A percentile compares a stretch with the other conserved stretches of the same genome.
phyloP scores from a whole-genome alignment of 805 yeast species.

The Barnettozyma botsteinii region DNA sequence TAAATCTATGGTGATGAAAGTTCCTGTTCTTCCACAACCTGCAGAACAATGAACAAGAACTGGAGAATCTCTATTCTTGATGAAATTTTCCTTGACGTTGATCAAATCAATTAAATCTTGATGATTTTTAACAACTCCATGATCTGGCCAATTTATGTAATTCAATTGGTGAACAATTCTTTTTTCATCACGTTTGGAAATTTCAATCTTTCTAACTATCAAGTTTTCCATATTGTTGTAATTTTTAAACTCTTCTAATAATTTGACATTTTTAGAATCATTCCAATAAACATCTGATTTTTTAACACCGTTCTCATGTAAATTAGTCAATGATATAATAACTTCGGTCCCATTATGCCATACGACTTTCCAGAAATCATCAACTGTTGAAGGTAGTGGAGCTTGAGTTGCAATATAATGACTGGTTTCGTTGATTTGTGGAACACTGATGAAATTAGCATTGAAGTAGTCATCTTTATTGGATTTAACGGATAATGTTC shows the following conservation, averaged over 20 bases:
- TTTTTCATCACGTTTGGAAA: conserved; percentile 20
- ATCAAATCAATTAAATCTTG: conserved; percentile 27
- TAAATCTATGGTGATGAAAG: conserved; percentile 64
- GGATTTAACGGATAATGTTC: conserved; percentile 1
- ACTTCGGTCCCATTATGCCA: conserved; percentile 59
- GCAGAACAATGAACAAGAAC: conserved; percentile 90
- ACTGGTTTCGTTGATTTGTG: conserved; percentile 33
- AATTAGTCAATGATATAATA: conserved; percentile 70
- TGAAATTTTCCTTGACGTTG: conserved; percentile 27
- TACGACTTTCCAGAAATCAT: conserved; percentile 87
- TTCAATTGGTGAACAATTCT: conserved; percentile 65
- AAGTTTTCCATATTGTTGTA: conserved; percentile 28
- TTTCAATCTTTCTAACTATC: conserved; percentile 26
- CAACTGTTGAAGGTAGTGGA: conserved; percentile 69
- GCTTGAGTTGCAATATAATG: conserved; percentile 86
- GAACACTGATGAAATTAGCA: conserved; percentile 63
- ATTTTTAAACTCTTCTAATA: conserved; percentile 26
- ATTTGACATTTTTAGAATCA: conserved; percentile 38
- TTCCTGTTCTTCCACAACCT: conserved; percentile 96
- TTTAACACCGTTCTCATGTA: conserved; percentile 63
- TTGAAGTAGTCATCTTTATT: conserved; percentile 19
- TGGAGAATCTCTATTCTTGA: conserved; percentile 34
- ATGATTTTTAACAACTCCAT: conserved; percentile 48
- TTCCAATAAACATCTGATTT: conserved; percentile 87
- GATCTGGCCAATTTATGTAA: conserved; percentile 79